These are phyloP conservation scores for Leishmania tropica DNA, from an alignment of 208 protist genomes.

Conservation along the genomic window DNA sequence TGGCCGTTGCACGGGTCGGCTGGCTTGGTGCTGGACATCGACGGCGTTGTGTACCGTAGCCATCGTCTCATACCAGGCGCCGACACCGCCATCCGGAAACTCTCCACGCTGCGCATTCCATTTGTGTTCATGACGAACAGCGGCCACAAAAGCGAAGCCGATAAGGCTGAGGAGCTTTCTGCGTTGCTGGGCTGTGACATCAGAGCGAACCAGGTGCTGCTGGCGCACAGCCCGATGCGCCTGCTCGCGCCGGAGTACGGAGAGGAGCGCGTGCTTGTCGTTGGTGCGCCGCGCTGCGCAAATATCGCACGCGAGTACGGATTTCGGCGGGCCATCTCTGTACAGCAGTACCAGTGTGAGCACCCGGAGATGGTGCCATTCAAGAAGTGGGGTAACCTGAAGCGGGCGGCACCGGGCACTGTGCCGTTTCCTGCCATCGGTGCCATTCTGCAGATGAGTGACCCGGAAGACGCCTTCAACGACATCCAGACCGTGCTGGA, in stretches of 20 bases:
- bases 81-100: constrained; percentile 64
- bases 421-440: constrained; percentile 56
- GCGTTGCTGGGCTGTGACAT: constrained; percentile 60
- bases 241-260: constrained; percentile 59
- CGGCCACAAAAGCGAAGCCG: constrained; percentile 57
- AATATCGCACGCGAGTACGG: constrained; percentile 70
- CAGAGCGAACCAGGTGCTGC: constrained; percentile 56
- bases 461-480: constrained; percentile 79
- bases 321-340: constrained; percentile 70
- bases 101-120: constrained; percentile 71
- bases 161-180: constrained; percentile 78
- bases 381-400: constrained; percentile 62
- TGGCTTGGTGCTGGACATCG: constrained; percentile 85
- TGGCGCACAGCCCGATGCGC: constrained; percentile 84
- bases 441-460: constrained; percentile 77
- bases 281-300: constrained; percentile 49
- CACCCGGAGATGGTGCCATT: constrained; percentile 80
- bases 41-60: constrained; percentile 79
- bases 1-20: constrained; percentile 85
- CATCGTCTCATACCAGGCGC: constrained; percentile 70
- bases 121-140: constrained; percentile 90
- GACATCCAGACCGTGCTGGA: constrained; percentile 84
- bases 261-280: constrained; percentile 62
- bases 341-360: constrained; percentile 70
- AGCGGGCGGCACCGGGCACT: constrained; percentile 16